Conservation (phyloP, 331 rosid genomes). For the Pyrus hybrid region DNA sequence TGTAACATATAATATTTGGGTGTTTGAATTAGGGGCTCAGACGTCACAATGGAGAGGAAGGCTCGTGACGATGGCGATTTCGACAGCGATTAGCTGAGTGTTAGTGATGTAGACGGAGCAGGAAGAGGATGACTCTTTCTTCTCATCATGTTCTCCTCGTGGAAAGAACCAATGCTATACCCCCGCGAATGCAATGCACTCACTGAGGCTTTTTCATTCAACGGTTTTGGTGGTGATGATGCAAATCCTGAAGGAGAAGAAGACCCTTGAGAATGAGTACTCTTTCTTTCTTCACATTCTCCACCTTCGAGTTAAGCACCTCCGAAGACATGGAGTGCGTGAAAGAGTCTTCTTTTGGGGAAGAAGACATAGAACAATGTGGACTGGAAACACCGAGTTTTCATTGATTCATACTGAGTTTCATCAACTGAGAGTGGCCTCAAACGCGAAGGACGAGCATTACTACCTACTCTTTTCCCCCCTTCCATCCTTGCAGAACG, state of each 20-base stretch:
- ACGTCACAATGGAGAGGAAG: slow-evolving; percentile 43
- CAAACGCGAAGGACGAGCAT: slow-evolving; percentile 36
- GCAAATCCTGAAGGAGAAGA: slow-evolving; percentile 10
- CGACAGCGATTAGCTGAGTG: slow-evolving; percentile 22
- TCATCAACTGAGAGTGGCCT: slow-evolving; percentile 64
- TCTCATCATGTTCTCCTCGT: neutral
- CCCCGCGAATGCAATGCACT: slow-evolving; percentile 33
- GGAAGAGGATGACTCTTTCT: too few relatives aligned
- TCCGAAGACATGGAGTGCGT: slow-evolving; percentile 31
- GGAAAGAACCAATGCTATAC: slow-evolving; percentile 29
- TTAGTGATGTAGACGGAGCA: neutral
- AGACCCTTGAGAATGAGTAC: slow-evolving; percentile 21
- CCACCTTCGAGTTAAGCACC: neutral
- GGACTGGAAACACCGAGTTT: slow-evolving; percentile 40
- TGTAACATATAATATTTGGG: neutral
- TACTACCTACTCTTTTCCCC: too few relatives aligned
- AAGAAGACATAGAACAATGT: slow-evolving; percentile 40
- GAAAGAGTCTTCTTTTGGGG: slow-evolving; percentile 9
- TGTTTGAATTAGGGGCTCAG: slow-evolving; percentile 4
- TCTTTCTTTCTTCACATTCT: slow-evolving; percentile 18
- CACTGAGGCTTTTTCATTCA: slow-evolving; percentile 28
- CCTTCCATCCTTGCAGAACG: too few relatives aligned
- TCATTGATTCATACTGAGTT: slow-evolving; percentile 54
- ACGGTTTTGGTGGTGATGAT: too few relatives aligned
- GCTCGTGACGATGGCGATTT: slow-evolving; percentile 27